Evolutionary conservation across 768 basidiomycete genomes (phyloP).

Genomic region (Auricularia heimuer): DNA sequence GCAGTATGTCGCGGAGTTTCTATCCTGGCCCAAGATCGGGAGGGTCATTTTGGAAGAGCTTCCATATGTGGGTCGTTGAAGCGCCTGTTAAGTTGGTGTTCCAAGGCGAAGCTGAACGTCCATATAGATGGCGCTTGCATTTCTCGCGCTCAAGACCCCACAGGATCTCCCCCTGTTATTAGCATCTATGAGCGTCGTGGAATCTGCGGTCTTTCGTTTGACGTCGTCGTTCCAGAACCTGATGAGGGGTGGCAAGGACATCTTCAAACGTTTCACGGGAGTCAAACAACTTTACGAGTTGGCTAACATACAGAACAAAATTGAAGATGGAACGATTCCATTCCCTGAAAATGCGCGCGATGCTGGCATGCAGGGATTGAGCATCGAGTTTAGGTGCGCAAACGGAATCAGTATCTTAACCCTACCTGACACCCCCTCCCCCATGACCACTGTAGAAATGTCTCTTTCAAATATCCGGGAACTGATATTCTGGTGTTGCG

Average conservation of each 20-base stretch:
- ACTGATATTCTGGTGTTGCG: conserved; percentile 41
- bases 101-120: too few species aligned
- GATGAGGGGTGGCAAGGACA: conserved; percentile 24
- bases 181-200: conserved; percentile 50
- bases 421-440: too few species aligned
- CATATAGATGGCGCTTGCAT: too few species aligned
- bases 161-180: conserved; percentile 53
- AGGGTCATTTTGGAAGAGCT: not conserved
- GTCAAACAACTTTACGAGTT: conserved; percentile 58
- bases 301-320: conserved; percentile 45
- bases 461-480: conserved; percentile 61
- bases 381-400: conserved; percentile 46
- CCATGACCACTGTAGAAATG: conserved; percentile 34
- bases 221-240: conserved; percentile 36
- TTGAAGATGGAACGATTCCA: conserved; percentile 40
- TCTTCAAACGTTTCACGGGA: conserved; percentile 36
- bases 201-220: conserved; percentile 44
- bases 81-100: too few species aligned
- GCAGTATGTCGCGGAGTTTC: not conserved
- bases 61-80: not conserved
- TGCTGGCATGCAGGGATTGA: conserved; percentile 35
- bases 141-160: conserved; percentile 38
- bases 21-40: conserved; percentile 5
- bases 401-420: too few species aligned
- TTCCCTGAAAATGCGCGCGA: conserved; percentile 40